Conservation (phyloP, 2,329 filamentous ascomycete genomes). For the Diplodia corticola region DNA sequence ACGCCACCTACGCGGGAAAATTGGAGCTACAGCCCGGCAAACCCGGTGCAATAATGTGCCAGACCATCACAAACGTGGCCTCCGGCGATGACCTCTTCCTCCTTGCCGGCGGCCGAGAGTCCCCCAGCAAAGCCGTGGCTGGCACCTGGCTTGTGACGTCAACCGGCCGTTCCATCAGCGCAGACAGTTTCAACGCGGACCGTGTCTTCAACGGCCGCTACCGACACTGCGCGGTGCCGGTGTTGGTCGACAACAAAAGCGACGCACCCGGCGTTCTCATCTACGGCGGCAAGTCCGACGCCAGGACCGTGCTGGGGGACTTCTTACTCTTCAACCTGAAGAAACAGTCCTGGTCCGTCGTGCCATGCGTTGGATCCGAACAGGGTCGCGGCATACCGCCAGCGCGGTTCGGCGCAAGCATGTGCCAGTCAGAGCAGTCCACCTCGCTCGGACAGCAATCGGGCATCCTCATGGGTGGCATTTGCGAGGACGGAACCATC, state of each 20-base stretch:
- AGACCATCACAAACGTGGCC: conserved; percentile 63
- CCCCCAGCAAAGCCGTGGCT: conserved; percentile 65
- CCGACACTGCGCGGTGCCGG: conserved; percentile 65
- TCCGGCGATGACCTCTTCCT: conserved; percentile 61
- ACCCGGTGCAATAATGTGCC: conserved; percentile 60
- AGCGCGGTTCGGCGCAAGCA: conserved; percentile 58
- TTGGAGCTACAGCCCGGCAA: neutral
- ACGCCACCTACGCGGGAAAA: neutral
- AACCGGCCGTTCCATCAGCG: neutral
- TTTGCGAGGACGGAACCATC: conserved; percentile 64
- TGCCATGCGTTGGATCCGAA: conserved; percentile 25
- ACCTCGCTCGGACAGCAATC: conserved; percentile 32
- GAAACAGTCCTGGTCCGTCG: conserved; percentile 50
- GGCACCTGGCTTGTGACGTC: conserved; percentile 1
- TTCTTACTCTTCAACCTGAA: conserved; percentile 48
- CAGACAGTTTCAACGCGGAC: conserved; percentile 53
- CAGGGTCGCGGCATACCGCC: conserved; percentile 35
- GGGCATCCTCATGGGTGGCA: conserved; percentile 73
- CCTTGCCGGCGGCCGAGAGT: conserved; percentile 75
- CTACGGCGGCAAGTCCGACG: conserved; percentile 45
- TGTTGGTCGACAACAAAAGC: conserved; percentile 44
- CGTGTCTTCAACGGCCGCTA: conserved; percentile 57
- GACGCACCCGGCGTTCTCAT: conserved; percentile 41
- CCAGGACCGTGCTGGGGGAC: conserved; percentile 32
- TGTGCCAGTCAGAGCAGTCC: conserved; percentile 47